Evolutionary conservation across 2,329 filamentous ascomycete species (phyloP).

Genomic region (Shiraia bambusicola): DNA sequence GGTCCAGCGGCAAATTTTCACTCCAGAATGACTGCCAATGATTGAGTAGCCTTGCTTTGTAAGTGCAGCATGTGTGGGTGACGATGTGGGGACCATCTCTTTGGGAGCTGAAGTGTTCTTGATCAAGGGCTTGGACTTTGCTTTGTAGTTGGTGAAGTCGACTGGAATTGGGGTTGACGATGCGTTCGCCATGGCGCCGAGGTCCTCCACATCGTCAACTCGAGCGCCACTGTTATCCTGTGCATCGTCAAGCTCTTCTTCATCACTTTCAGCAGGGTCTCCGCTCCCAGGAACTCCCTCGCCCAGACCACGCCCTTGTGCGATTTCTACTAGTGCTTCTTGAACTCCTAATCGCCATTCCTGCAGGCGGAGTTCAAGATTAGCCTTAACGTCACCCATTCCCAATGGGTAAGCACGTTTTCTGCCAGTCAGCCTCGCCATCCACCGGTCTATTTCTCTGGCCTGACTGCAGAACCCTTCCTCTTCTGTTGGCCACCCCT

Average conservation of each 20-base stretch:
- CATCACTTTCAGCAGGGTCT: slow-evolving; percentile 80
- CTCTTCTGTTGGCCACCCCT: slow-evolving; percentile 87
- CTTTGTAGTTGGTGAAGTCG: slow-evolving; percentile 79
- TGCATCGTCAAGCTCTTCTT: slow-evolving; percentile 58
- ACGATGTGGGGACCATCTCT: slow-evolving; percentile 91
- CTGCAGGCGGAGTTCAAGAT: slow-evolving; percentile 64
- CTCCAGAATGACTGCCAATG: slow-evolving; percentile 90
- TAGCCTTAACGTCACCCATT: slow-evolving; percentile 80
- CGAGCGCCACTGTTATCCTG: slow-evolving; percentile 41
- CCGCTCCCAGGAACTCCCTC: slow-evolving; percentile 77
- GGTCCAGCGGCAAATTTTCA: slow-evolving; percentile 98
- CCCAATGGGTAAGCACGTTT: slow-evolving; percentile 89
- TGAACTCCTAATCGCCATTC: slow-evolving; percentile 79
- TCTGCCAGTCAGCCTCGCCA: slow-evolving; percentile 87
- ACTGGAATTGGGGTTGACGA: slow-evolving; percentile 63
- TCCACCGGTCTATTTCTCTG: slow-evolving; percentile 87
- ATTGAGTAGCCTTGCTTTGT: slow-evolving; percentile 98
- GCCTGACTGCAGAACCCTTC: slow-evolving; percentile 94
- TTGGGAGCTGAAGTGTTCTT: slow-evolving; percentile 59
- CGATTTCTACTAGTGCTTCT: slow-evolving; percentile 66
- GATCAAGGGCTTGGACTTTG: slow-evolving; percentile 45
- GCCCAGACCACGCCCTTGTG: slow-evolving; percentile 57
- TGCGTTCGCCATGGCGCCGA: slow-evolving; percentile 64
- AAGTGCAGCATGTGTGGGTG: slow-evolving; percentile 82
- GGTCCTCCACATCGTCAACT: slow-evolving; percentile 81